phyloP scores from a whole-genome alignment of 1,139 yeast species.

The Saccharomyces hybrid region DNA sequence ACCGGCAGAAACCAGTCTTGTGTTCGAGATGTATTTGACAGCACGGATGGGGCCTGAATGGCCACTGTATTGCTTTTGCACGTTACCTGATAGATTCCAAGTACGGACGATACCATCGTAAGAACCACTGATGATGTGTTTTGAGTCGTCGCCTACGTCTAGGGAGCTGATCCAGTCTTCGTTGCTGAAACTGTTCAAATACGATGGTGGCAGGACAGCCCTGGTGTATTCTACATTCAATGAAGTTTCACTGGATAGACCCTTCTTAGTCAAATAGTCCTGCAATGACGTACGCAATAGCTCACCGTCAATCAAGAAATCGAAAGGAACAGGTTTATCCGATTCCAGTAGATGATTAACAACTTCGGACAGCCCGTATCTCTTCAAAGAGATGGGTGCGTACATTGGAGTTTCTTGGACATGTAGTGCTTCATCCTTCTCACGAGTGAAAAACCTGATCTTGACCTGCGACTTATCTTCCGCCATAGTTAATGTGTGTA shows the following conservation, averaged over 20 bases:
- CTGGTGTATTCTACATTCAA: conserved; percentile 82
- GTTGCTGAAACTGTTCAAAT: conserved; percentile 76
- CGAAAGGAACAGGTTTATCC: conserved; percentile 75
- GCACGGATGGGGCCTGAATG: conserved; percentile 81
- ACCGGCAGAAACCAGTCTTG: conserved; percentile 77
- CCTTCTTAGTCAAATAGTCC: conserved; percentile 68
- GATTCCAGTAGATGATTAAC: conserved; percentile 74
- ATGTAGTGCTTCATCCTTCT: conserved; percentile 61
- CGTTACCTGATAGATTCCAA: conserved; percentile 77
- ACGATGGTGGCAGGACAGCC: conserved; percentile 89
- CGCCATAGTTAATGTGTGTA: conserved; percentile 17
- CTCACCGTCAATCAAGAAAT: conserved; percentile 80
- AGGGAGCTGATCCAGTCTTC: conserved; percentile 95
- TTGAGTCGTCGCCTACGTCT: conserved; percentile 36
- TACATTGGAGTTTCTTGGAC: conserved; percentile 79
- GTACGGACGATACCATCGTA: conserved; percentile 92
- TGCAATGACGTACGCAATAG: conserved; percentile 70
- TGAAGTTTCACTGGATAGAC: conserved; percentile 74
- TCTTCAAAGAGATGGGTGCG: conserved; percentile 77
- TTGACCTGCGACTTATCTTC: conserved; percentile 49
- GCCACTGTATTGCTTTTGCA: conserved; percentile 75
- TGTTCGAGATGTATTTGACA: conserved; percentile 68
- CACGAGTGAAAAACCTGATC: conserved; percentile 79
- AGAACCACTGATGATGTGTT: conserved; percentile 67
- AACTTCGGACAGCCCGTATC: conserved; percentile 90